These are phyloP conservation scores for Durusdinium trenchii DNA, from an alignment of 73 alveolate species.

Conservation along the genomic window DNA sequence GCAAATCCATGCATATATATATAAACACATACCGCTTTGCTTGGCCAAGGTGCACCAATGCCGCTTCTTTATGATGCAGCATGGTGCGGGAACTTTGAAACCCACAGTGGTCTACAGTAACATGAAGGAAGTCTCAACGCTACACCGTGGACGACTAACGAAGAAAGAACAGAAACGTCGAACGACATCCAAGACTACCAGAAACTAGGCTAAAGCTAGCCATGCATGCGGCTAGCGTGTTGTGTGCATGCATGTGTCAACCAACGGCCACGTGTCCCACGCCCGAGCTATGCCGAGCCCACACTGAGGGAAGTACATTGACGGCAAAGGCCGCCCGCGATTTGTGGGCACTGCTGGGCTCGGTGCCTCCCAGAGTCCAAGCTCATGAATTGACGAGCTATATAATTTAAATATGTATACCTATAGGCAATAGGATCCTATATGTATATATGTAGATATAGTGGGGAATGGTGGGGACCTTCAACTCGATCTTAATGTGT, in stretches of 20 bases:
- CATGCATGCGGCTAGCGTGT: background rate
- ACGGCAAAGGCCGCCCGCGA: background rate
- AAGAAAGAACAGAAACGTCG: background rate
- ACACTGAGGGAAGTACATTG: constrained; percentile 7
- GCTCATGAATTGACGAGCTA: too few species aligned
- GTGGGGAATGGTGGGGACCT: background rate
- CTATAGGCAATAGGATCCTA: background rate
- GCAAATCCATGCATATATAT: background rate
- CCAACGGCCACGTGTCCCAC: background rate
- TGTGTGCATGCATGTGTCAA: background rate
- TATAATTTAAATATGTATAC: background rate
- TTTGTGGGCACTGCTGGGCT: constrained; percentile 16
- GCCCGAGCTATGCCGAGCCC: background rate
- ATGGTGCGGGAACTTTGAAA: background rate
- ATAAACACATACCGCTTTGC: too few species aligned
- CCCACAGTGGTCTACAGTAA: constrained; percentile 18
- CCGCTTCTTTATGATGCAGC: constrained; percentile 10
- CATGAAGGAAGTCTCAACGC: background rate
- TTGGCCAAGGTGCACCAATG: background rate
- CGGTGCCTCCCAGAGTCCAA: background rate
- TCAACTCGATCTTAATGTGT: background rate
- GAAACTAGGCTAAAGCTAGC: background rate
- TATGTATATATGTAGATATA: too few species aligned
- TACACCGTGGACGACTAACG: background rate
- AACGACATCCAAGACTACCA: background rate